phyloP scores from a whole-genome alignment of 2,329 filamentous ascomycete species.

The Dactylellina haptotyla region DNA sequence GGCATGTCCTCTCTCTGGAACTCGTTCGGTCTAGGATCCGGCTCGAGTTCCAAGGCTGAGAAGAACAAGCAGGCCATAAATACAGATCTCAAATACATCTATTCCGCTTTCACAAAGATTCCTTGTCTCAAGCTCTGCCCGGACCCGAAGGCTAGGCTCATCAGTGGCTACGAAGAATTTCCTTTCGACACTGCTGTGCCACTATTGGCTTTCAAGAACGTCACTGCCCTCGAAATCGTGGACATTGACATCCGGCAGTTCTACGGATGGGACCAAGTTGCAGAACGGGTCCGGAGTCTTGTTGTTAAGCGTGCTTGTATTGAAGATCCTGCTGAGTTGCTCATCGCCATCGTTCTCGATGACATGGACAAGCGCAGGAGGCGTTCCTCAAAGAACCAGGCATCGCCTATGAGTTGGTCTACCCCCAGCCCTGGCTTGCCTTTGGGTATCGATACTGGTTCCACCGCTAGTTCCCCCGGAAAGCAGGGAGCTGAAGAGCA shows the following conservation, averaged over 20 bases:
- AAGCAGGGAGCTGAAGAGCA: slow-evolving; percentile 42
- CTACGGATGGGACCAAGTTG: slow-evolving; percentile 93
- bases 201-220: slow-evolving; percentile 95
- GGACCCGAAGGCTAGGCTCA: slow-evolving; percentile 90
- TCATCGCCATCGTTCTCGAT: slow-evolving; percentile 92
- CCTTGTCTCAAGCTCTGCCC: slow-evolving; percentile 88
- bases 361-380: slow-evolving; percentile 93
- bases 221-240: slow-evolving; percentile 91
- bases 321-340: slow-evolving; percentile 87
- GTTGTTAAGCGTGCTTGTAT: slow-evolving; percentile 87
- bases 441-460: slow-evolving; percentile 51
- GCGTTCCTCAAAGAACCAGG: slow-evolving; percentile 84
- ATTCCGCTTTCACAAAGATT: slow-evolving; percentile 98
- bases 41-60: slow-evolving; percentile 82
- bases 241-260: slow-evolving; percentile 97
- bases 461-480: slow-evolving; percentile 45
- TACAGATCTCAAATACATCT: slow-evolving; percentile 91
- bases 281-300: slow-evolving; percentile 89
- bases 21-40: slow-evolving; percentile 83
- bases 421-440: slow-evolving; percentile 59
- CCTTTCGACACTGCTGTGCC: slow-evolving; percentile 97
- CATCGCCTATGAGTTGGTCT: slow-evolving; percentile 80
- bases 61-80: slow-evolving; percentile 87
- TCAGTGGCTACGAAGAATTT: slow-evolving; percentile 95
- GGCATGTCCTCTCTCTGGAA: slow-evolving; percentile 95